Evolutionary conservation across 768 basidiomycete genomes (phyloP).

Genomic region (Amyloporia xantha): DNA sequence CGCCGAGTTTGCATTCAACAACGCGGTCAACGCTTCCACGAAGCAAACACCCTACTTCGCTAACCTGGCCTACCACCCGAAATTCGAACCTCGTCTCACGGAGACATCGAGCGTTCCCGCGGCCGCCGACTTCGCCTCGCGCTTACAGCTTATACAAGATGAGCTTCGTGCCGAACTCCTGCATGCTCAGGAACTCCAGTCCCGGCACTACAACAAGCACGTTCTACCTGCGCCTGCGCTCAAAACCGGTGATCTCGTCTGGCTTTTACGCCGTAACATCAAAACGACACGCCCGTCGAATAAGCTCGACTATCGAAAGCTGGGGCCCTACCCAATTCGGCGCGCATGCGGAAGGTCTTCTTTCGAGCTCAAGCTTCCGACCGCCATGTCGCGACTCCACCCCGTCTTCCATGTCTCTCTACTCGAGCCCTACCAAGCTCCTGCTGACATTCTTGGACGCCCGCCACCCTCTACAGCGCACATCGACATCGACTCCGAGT

Average conservation of each 20-base stretch:
- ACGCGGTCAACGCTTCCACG: slow-evolving; percentile 26
- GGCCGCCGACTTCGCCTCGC: slow-evolving; percentile 23
- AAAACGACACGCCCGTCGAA: slow-evolving; percentile 32
- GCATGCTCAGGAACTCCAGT: slow-evolving; percentile 23
- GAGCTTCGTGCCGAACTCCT: slow-evolving; percentile 29
- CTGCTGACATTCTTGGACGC: slow-evolving; percentile 27
- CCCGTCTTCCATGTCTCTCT: slow-evolving; percentile 35
- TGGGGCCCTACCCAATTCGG: background rate
- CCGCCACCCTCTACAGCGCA: no score
- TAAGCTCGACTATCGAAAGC: slow-evolving; percentile 25
- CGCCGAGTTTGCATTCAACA: slow-evolving; percentile 37
- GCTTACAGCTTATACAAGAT: slow-evolving; percentile 26
- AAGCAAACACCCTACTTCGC: slow-evolving; percentile 6
- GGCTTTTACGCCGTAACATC: slow-evolving; percentile 32
- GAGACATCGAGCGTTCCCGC: slow-evolving; percentile 25
- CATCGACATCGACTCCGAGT: slow-evolving; percentile 10
- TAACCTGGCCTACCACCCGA: slow-evolving; percentile 8
- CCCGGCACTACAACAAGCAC: slow-evolving; percentile 24
- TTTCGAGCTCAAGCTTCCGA: slow-evolving; percentile 27
- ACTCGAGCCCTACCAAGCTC: slow-evolving; percentile 19
- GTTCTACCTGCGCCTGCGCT: slow-evolving; percentile 15
- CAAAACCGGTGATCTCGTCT: slow-evolving; percentile 29
- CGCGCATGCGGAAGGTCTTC: slow-evolving; percentile 14
- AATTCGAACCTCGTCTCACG: slow-evolving; percentile 24
- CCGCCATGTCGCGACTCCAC: slow-evolving; percentile 25